Base-by-base conservation (phyloP, 148 eudicot species). In the Pharnaceum exiguum region DNA sequence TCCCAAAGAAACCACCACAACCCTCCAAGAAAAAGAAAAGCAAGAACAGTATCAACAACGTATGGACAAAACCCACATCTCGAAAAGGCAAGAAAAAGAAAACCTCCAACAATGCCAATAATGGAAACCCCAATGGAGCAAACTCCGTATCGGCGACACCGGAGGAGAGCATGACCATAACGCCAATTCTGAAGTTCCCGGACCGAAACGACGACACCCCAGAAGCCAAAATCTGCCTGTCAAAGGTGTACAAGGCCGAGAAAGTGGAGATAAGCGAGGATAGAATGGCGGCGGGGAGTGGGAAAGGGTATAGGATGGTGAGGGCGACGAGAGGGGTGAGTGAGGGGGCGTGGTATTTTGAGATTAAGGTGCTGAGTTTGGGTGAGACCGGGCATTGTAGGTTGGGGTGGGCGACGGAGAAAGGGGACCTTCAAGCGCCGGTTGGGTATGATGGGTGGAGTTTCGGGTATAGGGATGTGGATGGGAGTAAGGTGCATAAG, bases 341-440 rank as follows among this genome's bases (percentile, higher is more conserved):
- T 19, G 85, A 89, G 27, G 94, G 87, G 17, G 87, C 95, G 10
- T 93, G 99, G 99, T 89, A 81, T 68, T 93, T 77, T 55, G 99
- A 93, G 69, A 78, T 93, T 35, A 93, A 77, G 69, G 71, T 93
- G 33, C 65, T 79, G 58, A 63, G 66, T 40, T 71, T 93, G 74
- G 99, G 99, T 3, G 99, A 88, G 36, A 76, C 85, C 0, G 99
- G 99, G 25, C 99, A 93, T 56, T 83, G 95, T 10, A 78, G 99
- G 62, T 66, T 93, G 4, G 99, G 99, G 28, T 93, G 95, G 95
- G 81, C 96, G 5, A 93, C 77, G 0, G 99, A 93, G 71, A 88
- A 86, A 37, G 99, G 96, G 68, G 99, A 93, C 46, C 80, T 93
- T 86, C 99, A 93, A 58, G 99, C 91, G 3, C 99, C 99, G 0